Evolutionary conservation across 1,284 basidiomycete genomes (phyloP).

Genomic region (Spongiforma sp.): DNA sequence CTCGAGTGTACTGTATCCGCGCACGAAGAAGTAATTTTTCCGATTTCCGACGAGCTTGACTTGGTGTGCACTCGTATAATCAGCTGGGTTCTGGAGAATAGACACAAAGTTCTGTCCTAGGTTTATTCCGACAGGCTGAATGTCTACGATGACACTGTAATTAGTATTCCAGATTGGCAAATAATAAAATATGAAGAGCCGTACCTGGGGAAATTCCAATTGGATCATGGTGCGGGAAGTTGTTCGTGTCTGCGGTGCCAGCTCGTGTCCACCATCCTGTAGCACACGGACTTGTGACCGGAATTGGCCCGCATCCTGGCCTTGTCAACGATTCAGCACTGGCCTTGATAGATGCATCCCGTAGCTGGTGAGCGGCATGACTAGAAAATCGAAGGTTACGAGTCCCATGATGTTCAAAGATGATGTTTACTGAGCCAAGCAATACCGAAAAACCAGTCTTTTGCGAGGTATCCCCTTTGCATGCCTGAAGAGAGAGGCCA

Average conservation of each 20-base stretch:
- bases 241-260: not conserved
- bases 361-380: slow-evolving; percentile 2
- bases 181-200: not conserved
- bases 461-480: not conserved
- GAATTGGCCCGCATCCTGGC: slow-evolving; percentile 5
- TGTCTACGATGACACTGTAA: slow-evolving; percentile 1
- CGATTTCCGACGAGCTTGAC: slow-evolving; percentile 10
- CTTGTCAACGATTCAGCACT: not conserved
- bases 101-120: not conserved
- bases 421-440: slow-evolving; percentile 18
- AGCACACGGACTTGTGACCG: slow-evolving; percentile 13
- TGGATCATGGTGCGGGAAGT: slow-evolving; percentile 10
- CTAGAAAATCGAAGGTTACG: slow-evolving; percentile 22
- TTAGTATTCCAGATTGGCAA: not conserved
- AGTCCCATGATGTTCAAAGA: slow-evolving; percentile 15
- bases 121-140: slow-evolving; percentile 14
- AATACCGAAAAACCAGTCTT: not conserved
- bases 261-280: slow-evolving; percentile 22
- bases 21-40: slow-evolving; percentile 18
- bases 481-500: slow-evolving; percentile 12
- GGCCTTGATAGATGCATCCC: not conserved
- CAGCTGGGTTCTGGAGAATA: slow-evolving; percentile 7
- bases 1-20: slow-evolving; percentile 16
- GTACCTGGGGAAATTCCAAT: slow-evolving; percentile 12
- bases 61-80: slow-evolving; percentile 4